Evolutionary conservation across 208 protist genomes (phyloP).

Genomic region (Leishmania tarentolae): DNA sequence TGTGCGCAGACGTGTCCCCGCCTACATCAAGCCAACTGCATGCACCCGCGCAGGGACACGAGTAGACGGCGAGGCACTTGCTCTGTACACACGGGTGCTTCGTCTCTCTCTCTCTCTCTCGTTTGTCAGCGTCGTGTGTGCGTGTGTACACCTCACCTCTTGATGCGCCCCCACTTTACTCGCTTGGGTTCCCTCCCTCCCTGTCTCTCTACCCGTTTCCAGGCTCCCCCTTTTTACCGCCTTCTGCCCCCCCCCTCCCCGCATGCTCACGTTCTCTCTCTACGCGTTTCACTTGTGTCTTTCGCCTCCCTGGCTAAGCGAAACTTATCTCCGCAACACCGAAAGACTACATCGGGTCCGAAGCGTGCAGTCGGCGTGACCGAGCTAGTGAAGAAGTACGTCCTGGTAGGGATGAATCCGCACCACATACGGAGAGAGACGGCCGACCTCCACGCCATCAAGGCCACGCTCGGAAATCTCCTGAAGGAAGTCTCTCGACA

Average conservation of each 20-base stretch:
- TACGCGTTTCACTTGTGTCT: no score
- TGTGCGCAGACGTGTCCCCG: no score
- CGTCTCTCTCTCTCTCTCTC: no score
- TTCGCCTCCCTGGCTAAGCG: background rate
- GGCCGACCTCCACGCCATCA: constrained; percentile 56
- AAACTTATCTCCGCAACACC: constrained; percentile 38
- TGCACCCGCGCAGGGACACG: no score
- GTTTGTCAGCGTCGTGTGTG: no score
- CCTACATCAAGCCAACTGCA: no score
- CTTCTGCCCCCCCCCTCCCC: no score
- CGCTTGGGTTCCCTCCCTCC: constrained; percentile 8
- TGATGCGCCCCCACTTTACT: background rate
- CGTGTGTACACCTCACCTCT: background rate
- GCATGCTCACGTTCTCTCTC: no score
- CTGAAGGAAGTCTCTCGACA: constrained; percentile 52
- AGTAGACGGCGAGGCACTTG: no score
- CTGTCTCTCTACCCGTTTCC: background rate
- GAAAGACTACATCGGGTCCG: constrained; percentile 44
- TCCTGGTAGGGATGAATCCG: constrained; percentile 72
- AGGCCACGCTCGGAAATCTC: constrained; percentile 56
- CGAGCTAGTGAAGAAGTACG: constrained; percentile 72
- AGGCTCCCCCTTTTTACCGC: background rate
- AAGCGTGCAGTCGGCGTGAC: constrained; percentile 79
- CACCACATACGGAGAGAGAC: constrained; percentile 61
- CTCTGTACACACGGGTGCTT: no score